phyloP scores from a whole-genome alignment of 768 basidiomycete genomes.

The Rhizopogon vinicolor region DNA sequence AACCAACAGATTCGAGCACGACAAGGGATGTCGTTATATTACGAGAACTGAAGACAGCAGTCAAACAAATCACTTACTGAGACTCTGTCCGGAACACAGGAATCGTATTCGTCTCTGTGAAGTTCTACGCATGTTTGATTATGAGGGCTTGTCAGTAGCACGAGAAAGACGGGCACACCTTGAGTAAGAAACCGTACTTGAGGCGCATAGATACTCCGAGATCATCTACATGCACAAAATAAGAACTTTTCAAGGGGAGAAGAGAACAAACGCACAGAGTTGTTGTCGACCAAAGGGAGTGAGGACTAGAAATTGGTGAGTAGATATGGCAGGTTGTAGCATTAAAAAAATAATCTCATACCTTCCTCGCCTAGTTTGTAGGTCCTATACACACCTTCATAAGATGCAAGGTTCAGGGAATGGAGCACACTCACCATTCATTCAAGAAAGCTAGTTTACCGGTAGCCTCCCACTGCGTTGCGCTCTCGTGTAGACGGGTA shows the following conservation, averaged over 20 bases:
- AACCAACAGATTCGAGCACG: neutral
- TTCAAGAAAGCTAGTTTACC: constrained; percentile 76
- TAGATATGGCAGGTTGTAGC: neutral
- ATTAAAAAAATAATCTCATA: constrained; percentile 17
- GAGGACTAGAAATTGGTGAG: constrained; percentile 44
- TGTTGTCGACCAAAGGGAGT: constrained; percentile 92
- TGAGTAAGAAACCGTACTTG: constrained; percentile 75
- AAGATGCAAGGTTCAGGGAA: neutral
- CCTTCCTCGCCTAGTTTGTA: constrained; percentile 89
- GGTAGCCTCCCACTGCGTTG: constrained; percentile 57
- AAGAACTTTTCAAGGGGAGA: neutral
- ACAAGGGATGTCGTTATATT: neutral
- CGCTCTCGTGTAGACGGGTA: constrained; percentile 46
- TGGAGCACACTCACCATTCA: constrained; percentile 52
- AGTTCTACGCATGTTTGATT: constrained; percentile 40
- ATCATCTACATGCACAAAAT: constrained; percentile 36
- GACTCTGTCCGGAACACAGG: constrained; percentile 81
- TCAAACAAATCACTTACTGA: constrained; percentile 38
- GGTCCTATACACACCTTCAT: constrained; percentile 45
- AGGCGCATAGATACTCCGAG: constrained; percentile 68
- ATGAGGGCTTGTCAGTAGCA: neutral
- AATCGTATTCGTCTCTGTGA: constrained; percentile 51
- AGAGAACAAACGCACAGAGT: constrained; percentile 48
- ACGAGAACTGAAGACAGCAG: neutral
- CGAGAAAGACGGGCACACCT: constrained; percentile 29